Evolutionary conservation across 257 asterid species (phyloP).

Genomic region (Jaltomata sinuosa): DNA sequence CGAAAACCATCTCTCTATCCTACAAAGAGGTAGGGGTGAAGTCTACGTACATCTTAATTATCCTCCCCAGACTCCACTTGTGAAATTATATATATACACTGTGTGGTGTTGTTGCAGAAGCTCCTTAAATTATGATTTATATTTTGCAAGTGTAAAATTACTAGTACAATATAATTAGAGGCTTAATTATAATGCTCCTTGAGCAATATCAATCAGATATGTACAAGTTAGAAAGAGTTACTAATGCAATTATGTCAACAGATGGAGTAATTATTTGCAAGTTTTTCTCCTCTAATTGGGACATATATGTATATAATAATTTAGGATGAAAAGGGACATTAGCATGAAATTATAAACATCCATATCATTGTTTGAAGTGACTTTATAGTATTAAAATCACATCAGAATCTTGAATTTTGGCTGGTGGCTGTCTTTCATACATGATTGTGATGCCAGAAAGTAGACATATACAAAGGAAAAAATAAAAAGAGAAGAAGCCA

Average conservation of each 20-base stretch:
- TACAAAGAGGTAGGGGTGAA: too few species aligned
- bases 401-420: conserved; percentile 35
- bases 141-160: background rate
- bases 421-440: conserved; percentile 34
- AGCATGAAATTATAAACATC: background rate
- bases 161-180: background rate
- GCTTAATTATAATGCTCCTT: background rate
- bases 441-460: conserved; percentile 3
- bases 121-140: background rate
- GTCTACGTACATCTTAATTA: too few species aligned
- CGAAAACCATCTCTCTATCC: too few species aligned
- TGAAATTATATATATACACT: too few species aligned
- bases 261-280: background rate
- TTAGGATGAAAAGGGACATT: background rate
- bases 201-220: background rate
- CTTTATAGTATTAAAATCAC: background rate
- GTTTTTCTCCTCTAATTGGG: background rate
- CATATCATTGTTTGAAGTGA: background rate
- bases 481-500: background rate
- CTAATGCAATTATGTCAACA: background rate
- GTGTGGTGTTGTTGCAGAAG: too few species aligned
- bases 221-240: background rate
- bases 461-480: background rate
- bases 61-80: too few species aligned
- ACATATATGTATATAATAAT: background rate